Evolutionary conservation across 345 rosid genomes (phyloP), one percentile per base, ranked within the genome.

Genomic region (Arabis hirsuta): DNA sequence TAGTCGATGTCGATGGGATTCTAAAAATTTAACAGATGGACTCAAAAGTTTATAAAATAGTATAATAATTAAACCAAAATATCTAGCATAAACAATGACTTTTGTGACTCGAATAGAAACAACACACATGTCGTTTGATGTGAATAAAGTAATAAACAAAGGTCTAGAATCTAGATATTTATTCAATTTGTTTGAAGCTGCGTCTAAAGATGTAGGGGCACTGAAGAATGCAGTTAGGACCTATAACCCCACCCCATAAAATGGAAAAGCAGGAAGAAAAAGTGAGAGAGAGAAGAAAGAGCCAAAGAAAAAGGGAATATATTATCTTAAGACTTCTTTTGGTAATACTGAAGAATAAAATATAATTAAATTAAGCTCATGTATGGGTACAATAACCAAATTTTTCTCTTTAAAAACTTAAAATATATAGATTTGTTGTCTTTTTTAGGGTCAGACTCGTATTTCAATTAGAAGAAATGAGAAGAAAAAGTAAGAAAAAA

Each of bases 111-210:
- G 31, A 41, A 47, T 63, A 76, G 61, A 62, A 62, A 69, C 70
- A 69, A 55, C 59, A 63, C 71, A 69, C 66, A 48, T 56, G 80
- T 56, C 71, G 42, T 36, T 55, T 70, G 60, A 64, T 63, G 48
- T 55, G 62, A 70, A 42, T 47, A 76, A 56, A 63, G 46, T 74
- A 45, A 26, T 53, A 45, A 43, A 53, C 63, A 75, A 56, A 41
- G 46, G 29, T 64, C 3, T 41, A 63, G 60, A 76, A 20, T 64
- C 2, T 41, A 63, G 60, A 76, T 70, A 76, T 76, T 70, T 31
- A 16, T 63, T 62, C 16, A 24, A 53, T n/a, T 22, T 8, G 42
- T 45, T 53, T 62, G 69, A 62, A 38, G 24, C 47, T 53, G 41
- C 34, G 20, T 41, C 45, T 26, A 50, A 50, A 42, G 54, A 20